Evolutionary conservation across 2,329 filamentous ascomycete genomes (phyloP).

Genomic region (Zymoseptoria passerinii): DNA sequence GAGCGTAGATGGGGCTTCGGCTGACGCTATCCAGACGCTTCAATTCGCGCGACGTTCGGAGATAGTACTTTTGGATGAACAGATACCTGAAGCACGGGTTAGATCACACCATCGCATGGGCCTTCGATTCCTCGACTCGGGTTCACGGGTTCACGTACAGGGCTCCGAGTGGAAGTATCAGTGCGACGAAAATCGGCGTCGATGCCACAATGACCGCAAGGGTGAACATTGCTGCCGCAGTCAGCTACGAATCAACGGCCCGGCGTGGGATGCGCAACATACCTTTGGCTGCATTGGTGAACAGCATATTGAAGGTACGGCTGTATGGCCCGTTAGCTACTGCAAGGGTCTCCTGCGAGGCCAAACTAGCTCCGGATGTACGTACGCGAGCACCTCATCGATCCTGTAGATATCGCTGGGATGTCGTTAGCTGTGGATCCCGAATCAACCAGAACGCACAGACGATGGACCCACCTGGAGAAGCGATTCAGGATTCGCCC

Average conservation of each 20-base stretch:
- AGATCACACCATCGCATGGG: not conserved
- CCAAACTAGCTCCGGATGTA: conserved; percentile 19
- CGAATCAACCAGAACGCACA: conserved; percentile 3
- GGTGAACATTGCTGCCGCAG: conserved; percentile 58
- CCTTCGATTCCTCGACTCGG: not conserved
- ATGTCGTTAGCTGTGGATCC: conserved; percentile 3
- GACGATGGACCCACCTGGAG: conserved; percentile 56
- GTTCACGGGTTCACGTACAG: conserved; percentile 48
- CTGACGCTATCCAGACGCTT: conserved; percentile 94
- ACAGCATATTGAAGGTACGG: conserved; percentile 90
- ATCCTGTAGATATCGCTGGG: conserved; percentile 38
- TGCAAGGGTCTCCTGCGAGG: conserved; percentile 1
- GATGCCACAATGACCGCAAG: conserved; percentile 74
- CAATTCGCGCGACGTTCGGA: conserved; percentile 89
- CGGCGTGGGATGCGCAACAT: conserved; percentile 19
- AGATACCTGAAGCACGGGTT: conserved; percentile 33
- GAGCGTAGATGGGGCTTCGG: conserved; percentile 91
- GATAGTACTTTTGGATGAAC: conserved; percentile 93
- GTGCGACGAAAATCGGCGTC: conserved; percentile 68
- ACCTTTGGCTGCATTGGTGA: conserved; percentile 44
- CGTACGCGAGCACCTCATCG: conserved; percentile 77
- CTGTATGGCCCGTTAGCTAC: conserved; percentile 29
- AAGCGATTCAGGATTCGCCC: conserved; percentile 96
- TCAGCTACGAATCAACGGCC: conserved; percentile 8
- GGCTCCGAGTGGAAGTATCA: conserved; percentile 72